Evolutionary conservation across 305 asterid species (phyloP).

Genomic region (Fraxinus paxiana): DNA sequence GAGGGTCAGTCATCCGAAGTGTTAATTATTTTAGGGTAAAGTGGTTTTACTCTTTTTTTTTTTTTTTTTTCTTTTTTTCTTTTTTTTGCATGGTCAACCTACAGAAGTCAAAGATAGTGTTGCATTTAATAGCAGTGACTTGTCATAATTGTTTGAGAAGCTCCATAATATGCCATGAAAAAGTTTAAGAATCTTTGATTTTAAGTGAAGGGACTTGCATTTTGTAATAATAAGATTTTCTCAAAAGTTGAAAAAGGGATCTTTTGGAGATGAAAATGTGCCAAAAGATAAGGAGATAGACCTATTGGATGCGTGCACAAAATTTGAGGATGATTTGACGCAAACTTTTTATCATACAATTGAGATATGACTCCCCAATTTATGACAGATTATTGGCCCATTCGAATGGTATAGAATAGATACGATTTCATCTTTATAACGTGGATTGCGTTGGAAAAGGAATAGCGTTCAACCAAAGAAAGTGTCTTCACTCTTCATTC

Average conservation of each 20-base stretch:
- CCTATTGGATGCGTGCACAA: background rate
- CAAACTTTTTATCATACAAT: background rate
- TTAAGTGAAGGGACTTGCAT: background rate
- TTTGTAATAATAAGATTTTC: background rate
- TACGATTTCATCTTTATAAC: background rate
- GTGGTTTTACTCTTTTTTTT: no score
- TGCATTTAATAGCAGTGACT: background rate
- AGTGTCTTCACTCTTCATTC: background rate
- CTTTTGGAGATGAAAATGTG: background rate
- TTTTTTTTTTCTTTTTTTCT: no score
- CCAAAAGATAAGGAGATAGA: background rate
- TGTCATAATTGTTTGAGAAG: background rate
- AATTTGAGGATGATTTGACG: background rate
- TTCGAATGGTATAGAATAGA: background rate
- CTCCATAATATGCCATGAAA: background rate
- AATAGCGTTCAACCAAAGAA: background rate
- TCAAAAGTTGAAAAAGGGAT: background rate
- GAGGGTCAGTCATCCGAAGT: no score
- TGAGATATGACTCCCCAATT: background rate
- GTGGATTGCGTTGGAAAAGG: background rate
- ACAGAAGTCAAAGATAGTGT: background rate
- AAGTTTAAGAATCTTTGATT: background rate
- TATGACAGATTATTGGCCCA: background rate
- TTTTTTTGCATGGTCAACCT: background rate
- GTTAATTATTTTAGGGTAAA: no score